Evolutionary conservation across 2,329 filamentous ascomycete genomes (phyloP).

Genomic region (Xylaria digitata): DNA sequence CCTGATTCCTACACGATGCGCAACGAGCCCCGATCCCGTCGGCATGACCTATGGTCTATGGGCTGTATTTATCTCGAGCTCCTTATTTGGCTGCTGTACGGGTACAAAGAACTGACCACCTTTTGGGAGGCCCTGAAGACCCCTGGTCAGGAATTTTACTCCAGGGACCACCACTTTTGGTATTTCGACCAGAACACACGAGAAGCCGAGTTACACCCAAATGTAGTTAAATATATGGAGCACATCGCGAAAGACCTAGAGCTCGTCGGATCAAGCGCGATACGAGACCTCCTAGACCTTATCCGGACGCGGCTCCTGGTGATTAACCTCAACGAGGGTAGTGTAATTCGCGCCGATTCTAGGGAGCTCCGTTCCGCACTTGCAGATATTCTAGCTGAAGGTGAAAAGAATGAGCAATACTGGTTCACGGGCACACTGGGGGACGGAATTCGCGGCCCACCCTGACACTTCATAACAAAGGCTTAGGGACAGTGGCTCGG

Average conservation of each 20-base stretch:
- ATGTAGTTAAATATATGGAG: not conserved
- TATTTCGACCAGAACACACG: not conserved
- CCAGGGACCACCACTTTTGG: not conserved
- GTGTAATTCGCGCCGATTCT: not conserved
- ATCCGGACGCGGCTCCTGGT: not conserved
- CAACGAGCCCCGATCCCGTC: not conserved
- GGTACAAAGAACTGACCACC: constrained; percentile 5
- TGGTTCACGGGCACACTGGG: not conserved
- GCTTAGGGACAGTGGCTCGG: not conserved
- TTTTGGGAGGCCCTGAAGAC: not conserved
- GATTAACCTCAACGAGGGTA: not conserved
- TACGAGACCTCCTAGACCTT: not conserved
- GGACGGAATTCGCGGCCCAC: not conserved
- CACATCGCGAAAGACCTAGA: not conserved
- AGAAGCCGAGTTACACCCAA: not conserved
- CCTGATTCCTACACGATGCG: not conserved
- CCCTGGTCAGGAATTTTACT: too few relatives aligned
- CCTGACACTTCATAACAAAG: not conserved
- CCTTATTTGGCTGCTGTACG: constrained; percentile 31
- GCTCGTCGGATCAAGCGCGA: not conserved
- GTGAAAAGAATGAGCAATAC: not conserved
- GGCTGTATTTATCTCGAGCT: constrained; percentile 9
- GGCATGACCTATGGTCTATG: constrained; percentile 12
- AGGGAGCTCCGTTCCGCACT: not conserved
- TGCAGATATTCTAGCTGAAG: not conserved